Evolutionary conservation across 1,284 basidiomycete species (phyloP).

Genomic region (Tylopilus sp.): DNA sequence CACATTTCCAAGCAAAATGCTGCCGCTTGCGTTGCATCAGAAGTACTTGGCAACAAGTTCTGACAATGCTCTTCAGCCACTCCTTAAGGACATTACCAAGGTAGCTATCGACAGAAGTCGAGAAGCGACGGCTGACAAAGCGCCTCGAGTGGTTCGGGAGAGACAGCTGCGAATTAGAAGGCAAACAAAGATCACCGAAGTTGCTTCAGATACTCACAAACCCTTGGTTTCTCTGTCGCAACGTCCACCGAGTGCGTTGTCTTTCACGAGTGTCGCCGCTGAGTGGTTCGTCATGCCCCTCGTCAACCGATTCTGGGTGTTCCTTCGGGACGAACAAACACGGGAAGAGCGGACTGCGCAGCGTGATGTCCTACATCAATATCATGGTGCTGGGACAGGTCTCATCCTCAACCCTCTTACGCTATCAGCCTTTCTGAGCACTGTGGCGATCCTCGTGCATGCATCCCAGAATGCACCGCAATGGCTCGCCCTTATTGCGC

Average conservation of each 20-base stretch:
- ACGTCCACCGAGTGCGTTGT: conserved; percentile 30
- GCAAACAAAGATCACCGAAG: conserved; percentile 45
- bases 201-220: conserved; percentile 22
- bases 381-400: conserved; percentile 72
- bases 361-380: conserved; percentile 46
- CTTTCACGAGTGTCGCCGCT: conserved; percentile 76
- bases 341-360: conserved; percentile 66
- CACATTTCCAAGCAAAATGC: conserved; percentile 73
- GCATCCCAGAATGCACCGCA: conserved; percentile 74
- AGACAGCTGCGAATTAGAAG: conserved; percentile 68
- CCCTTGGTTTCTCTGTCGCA: conserved; percentile 7
- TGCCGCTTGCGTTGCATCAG: conserved; percentile 68
- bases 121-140: conserved; percentile 47
- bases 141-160: conserved; percentile 64
- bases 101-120: conserved; percentile 55
- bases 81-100: conserved; percentile 59
- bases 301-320: conserved; percentile 88
- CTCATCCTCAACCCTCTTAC: conserved; percentile 75
- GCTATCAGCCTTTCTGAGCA: conserved; percentile 71
- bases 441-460: conserved; percentile 79
- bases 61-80: conserved; percentile 40
- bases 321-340: conserved; percentile 76
- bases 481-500: conserved; percentile 77
- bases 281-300: conserved; percentile 86
- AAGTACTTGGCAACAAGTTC: conserved; percentile 53